Percentiles rank a stretch among this genome's conserved stretches.
Evolutionary conservation across 495 filamentous ascomycete species (phyloP).

Genomic region (Thermothielavioides terrestris): DNA sequence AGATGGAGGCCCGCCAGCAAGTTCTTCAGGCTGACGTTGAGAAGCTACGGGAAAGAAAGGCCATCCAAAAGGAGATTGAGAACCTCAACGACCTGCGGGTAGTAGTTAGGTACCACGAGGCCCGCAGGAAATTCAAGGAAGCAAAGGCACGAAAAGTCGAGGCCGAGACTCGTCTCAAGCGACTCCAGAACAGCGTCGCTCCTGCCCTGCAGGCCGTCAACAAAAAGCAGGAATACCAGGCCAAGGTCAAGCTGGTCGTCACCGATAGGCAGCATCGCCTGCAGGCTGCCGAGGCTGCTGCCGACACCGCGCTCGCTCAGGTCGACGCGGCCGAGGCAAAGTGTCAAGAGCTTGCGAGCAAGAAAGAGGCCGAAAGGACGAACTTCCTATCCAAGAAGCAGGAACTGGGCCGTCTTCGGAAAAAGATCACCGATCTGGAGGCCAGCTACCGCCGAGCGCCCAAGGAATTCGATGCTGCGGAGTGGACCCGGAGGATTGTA

Average conservation of each 20-base stretch:
- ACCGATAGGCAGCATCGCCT: slow-evolving; percentile 43
- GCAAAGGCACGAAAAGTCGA: slow-evolving; percentile 40
- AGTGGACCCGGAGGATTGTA: slow-evolving; percentile 50
- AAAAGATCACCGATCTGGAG: slow-evolving; percentile 36
- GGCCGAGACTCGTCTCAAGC: slow-evolving; percentile 43
- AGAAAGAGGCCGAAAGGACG: slow-evolving; percentile 48
- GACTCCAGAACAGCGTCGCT: slow-evolving; percentile 51
- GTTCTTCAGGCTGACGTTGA: slow-evolving; percentile 75
- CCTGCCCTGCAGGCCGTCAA: slow-evolving; percentile 61
- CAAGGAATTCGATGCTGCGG: slow-evolving; percentile 39
- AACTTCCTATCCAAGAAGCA: slow-evolving; percentile 42
- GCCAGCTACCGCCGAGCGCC: slow-evolving; percentile 38
- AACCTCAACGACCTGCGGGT: slow-evolving; percentile 58
- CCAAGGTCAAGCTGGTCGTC: slow-evolving; percentile 40
- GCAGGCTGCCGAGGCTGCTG: slow-evolving; percentile 42
- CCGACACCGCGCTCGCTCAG: slow-evolving; percentile 39
- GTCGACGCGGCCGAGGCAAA: slow-evolving; percentile 46
- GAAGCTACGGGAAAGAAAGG: slow-evolving; percentile 64
- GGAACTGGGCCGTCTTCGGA: slow-evolving; percentile 37
- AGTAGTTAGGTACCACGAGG: slow-evolving; percentile 51
- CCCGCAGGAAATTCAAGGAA: slow-evolving; percentile 33
- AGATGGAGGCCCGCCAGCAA: slow-evolving; percentile 65
- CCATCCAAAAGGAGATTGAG: slow-evolving; percentile 56
- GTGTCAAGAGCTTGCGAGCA: slow-evolving; percentile 38
- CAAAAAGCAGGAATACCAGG: slow-evolving; percentile 53